Evolutionary conservation across 768 basidiomycete genomes (phyloP).

Genomic region (Pluteus cervinus): DNA sequence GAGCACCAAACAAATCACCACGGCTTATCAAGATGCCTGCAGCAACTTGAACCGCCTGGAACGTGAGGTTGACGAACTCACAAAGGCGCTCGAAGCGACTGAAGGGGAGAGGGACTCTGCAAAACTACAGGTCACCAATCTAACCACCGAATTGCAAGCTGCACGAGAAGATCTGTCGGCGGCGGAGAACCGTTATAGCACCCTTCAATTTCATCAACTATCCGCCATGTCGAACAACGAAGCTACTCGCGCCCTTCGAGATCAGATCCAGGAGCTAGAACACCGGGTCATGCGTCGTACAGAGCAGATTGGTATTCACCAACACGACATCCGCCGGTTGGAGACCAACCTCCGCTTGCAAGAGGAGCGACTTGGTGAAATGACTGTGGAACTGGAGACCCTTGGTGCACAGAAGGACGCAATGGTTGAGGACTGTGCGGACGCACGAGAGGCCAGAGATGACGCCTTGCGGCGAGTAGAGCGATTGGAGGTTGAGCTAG

Average conservation of each 20-base stretch:
- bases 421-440: conserved; percentile 82
- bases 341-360: conserved; percentile 71
- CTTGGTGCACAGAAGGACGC: conserved; percentile 63
- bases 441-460: conserved; percentile 69
- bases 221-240: conserved; percentile 54
- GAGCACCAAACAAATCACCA: conserved; percentile 24
- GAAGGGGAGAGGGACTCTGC: conserved; percentile 67
- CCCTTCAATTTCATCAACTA: conserved; percentile 62
- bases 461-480: conserved; percentile 52
- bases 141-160: conserved; percentile 49
- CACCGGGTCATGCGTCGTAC: conserved; percentile 56
- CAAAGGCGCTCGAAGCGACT: conserved; percentile 43
- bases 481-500: conserved; percentile 56
- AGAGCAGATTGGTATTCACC: conserved; percentile 72
- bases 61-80: conserved; percentile 36
- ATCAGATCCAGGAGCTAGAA: conserved; percentile 68
- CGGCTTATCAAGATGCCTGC: conserved; percentile 28
- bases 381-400: conserved; percentile 64
- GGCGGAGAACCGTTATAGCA: conserved; percentile 55
- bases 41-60: conserved; percentile 35
- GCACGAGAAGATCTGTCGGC: conserved; percentile 49
- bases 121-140: conserved; percentile 54
- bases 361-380: conserved; percentile 68
- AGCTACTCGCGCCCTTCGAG: conserved; percentile 46
- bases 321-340: conserved; percentile 71